Evolutionary conservation across 2,329 filamentous ascomycete species (phyloP).

Genomic region (Ceratocystis ficicola): DNA sequence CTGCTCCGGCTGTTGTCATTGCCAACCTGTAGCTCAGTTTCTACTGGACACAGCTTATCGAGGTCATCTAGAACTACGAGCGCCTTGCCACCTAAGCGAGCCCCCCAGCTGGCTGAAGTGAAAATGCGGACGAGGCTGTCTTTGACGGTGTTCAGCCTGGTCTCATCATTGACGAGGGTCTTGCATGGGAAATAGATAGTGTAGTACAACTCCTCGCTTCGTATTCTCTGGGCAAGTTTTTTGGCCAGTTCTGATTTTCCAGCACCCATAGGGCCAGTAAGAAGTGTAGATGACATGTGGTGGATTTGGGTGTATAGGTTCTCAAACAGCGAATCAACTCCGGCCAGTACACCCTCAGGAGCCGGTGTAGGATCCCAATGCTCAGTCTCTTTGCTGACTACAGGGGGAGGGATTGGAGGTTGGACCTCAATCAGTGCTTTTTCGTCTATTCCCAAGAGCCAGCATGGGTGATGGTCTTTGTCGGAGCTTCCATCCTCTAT

Average conservation of each 20-base stretch:
- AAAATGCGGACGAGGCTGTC: conserved; percentile 76
- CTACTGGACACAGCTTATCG: conserved; percentile 81
- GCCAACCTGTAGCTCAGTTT: conserved; percentile 87
- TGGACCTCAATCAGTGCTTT: conserved; percentile 67
- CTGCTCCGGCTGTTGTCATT: conserved; percentile 87
- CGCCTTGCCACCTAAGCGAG: conserved; percentile 68
- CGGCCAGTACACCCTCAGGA: conserved; percentile 55
- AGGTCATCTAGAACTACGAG: conserved; percentile 85
- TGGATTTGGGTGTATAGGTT: conserved; percentile 64
- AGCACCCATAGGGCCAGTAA: conserved; percentile 79
- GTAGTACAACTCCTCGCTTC: conserved; percentile 63
- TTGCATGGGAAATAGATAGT: conserved; percentile 77
- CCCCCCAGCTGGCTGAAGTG: conserved; percentile 82
- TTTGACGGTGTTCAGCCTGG: conserved; percentile 76
- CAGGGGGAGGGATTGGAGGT: conserved; percentile 54
- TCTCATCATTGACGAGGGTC: conserved; percentile 82
- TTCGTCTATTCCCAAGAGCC: conserved; percentile 67
- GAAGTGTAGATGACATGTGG: conserved; percentile 75
- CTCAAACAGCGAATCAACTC: conserved; percentile 65
- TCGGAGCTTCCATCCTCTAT: conserved; percentile 47
- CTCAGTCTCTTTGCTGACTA: conserved; percentile 38
- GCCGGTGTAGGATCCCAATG: conserved; percentile 45
- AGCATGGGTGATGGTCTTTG: conserved; percentile 43
- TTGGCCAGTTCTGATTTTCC: conserved; percentile 78
- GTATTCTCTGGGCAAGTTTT: conserved; percentile 60